Conservation (phyloP, 805 yeast genomes). For the Wickerhamiella occidentalis region DNA sequence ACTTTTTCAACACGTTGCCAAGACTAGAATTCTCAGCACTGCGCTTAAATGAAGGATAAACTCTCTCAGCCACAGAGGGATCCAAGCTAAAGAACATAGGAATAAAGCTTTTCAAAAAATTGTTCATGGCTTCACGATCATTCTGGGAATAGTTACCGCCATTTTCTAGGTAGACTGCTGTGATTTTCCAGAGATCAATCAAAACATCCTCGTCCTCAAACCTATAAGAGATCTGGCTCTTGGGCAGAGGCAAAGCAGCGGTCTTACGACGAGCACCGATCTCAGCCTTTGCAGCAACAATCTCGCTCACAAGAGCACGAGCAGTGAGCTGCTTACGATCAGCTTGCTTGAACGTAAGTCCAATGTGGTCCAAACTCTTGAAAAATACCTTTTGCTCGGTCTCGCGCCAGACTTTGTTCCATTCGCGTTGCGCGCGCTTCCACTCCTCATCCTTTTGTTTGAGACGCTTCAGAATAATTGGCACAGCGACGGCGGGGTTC, state of each 20-base stretch:
- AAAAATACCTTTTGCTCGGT: slow-evolving; percentile 89
- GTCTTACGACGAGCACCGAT: slow-evolving; percentile 76
- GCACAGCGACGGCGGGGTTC: slow-evolving; percentile 89
- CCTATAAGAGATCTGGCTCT: slow-evolving; percentile 51
- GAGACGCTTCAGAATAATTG: slow-evolving; percentile 79
- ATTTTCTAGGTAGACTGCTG: slow-evolving; percentile 52
- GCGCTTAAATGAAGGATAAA: slow-evolving; percentile 17
- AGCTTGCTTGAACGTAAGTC: slow-evolving; percentile 90
- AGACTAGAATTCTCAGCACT: slow-evolving; percentile 29
- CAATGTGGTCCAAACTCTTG: slow-evolving; percentile 89
- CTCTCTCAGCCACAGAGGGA: slow-evolving; percentile 22
- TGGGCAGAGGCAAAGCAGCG: slow-evolving; percentile 80
- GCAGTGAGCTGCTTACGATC: slow-evolving; percentile 87
- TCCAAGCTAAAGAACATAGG: slow-evolving; percentile 49
- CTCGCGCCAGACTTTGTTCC: slow-evolving; percentile 99
- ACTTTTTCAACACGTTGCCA: slow-evolving; percentile 38
- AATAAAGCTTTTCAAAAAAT: slow-evolving; percentile 57
- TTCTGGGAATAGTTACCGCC: slow-evolving; percentile 63
- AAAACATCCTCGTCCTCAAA: slow-evolving; percentile 58
- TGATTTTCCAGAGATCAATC: slow-evolving; percentile 57
- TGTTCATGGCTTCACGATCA: slow-evolving; percentile 67
- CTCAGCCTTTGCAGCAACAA: slow-evolving; percentile 83
- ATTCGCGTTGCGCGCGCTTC: slow-evolving; percentile 94
- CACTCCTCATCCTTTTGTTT: slow-evolving; percentile 98
- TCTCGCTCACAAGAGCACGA: slow-evolving; percentile 80